phyloP scores from a whole-genome alignment of 2,329 filamentous ascomycete species.

The Onygena corvina region DNA sequence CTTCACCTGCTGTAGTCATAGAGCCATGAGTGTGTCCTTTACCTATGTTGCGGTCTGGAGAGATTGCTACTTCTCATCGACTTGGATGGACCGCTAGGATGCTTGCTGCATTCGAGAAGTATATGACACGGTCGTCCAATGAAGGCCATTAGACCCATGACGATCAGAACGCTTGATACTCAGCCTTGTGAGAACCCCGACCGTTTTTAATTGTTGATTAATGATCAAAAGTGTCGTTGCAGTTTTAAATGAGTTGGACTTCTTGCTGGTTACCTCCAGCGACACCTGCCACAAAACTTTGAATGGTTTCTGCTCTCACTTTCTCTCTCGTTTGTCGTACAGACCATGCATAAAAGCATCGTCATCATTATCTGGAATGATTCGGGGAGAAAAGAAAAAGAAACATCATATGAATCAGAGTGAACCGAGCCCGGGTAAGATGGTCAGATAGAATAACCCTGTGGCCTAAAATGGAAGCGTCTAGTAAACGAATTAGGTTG shows the following conservation, averaged over 20 bases:
- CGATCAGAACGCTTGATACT: conserved; percentile 2
- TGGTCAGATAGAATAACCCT: too few relatives aligned
- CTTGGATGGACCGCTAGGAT: neutral
- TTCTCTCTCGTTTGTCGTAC: too few relatives aligned
- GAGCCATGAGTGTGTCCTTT: neutral
- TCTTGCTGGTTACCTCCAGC: neutral
- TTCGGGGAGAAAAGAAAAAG: too few relatives aligned
- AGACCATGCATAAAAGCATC: too few relatives aligned
- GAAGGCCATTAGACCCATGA: neutral
- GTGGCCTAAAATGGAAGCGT: neutral
- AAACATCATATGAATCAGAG: too few relatives aligned
- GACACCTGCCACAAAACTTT: neutral
- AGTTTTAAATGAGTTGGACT: neutral
- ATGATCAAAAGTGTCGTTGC: neutral
- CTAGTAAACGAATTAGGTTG: neutral
- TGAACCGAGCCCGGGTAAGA: too few relatives aligned
- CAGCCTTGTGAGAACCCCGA: conserved; percentile 3
- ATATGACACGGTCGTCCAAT: conserved; percentile 1
- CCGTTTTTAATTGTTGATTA: conserved; percentile 4
- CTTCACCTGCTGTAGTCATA: neutral
- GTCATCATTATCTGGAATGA: too few relatives aligned
- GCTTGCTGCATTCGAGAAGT: neutral
- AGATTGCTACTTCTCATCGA: neutral
- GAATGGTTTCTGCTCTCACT: too few relatives aligned
- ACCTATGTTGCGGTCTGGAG: neutral